Base-by-base conservation (phyloP, 164 flowering plant species). In the Piper longum region DNA sequence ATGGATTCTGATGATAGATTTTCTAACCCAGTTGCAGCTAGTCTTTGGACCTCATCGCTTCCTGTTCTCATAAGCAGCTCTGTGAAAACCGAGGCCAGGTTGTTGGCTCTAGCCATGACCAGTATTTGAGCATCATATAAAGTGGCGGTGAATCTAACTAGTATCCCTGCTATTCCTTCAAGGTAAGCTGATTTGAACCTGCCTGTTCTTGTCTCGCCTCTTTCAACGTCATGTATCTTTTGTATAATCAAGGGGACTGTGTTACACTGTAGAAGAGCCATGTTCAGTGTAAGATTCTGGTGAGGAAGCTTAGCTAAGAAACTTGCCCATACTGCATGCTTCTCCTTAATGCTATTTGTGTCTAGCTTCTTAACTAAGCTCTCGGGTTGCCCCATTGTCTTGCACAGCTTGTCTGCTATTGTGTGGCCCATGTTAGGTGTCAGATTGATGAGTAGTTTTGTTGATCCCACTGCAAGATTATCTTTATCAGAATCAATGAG, bases 141-240 rank as follows among this genome's bases (percentile, higher is more conserved):
- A 16, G 85, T 84, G 14, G 86, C 64, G 56, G 96, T 88, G 70
- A 86, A 82, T 69, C 96, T 81, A 67, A 82, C 92, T 40, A 84
- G 76, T 71, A 79, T 74, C 4, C 96, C 92, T 64, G 86, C 90
- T 40, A 86, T 71, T 16, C 96, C 90, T 70, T 88, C 91, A 39
- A 84, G 71, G 74, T 81, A 88, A 62, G 75, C 70, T 59, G 61
- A 71, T 43, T 80, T 72, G 71, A 73, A 77, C 74, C 79, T 80
- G 79, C 82, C 79, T 67, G 76, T 61, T 75, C 82, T 75, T 63
- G 77, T 75, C 56, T 75, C 86, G 43, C 71, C 75, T 65, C 55
- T 69, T 71, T 77, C 85, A 62, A 86, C 75, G 64, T 76, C 77
- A 56, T 67, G 60, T 57, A 86, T 74, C 40, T 56, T 63, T 58